These are phyloP conservation scores for Syzygium aqueum DNA, from an alignment of 345 rosid genomes.

Conservation along the genomic window DNA sequence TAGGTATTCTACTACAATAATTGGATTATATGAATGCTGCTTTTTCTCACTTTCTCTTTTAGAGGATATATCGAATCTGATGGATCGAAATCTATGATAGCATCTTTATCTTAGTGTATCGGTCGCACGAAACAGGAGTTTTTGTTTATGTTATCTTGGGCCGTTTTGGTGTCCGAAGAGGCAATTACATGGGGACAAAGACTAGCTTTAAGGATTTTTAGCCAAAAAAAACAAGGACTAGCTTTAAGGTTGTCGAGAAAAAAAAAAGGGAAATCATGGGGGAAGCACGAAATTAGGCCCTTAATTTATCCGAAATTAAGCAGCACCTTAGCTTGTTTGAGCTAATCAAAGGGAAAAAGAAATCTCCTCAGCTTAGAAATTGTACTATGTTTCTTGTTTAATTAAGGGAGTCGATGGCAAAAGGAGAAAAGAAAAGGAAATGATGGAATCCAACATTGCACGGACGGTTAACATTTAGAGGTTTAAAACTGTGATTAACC, in stretches of 20 bases:
- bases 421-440: background rate
- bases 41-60: background rate
- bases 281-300: background rate
- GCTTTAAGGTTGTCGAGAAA: background rate
- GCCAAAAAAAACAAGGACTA: background rate
- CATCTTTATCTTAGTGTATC: background rate
- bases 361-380: background rate
- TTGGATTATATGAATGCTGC: constrained; percentile 2
- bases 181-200: background rate
- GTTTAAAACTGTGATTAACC: background rate
- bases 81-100: background rate
- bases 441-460: background rate
- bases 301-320: background rate
- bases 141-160: background rate
- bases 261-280: background rate
- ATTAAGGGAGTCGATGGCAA: background rate
- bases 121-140: background rate
- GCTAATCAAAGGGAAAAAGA: background rate
- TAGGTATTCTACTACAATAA: background rate
- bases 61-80: background rate
- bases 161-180: background rate
- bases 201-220: background rate
- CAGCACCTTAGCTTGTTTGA: background rate
- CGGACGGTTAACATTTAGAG: background rate
- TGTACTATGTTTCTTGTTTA: background rate